Evolutionary conservation across 306 rosid species (phyloP).

Genomic region (Luffa aegyptiaca): DNA sequence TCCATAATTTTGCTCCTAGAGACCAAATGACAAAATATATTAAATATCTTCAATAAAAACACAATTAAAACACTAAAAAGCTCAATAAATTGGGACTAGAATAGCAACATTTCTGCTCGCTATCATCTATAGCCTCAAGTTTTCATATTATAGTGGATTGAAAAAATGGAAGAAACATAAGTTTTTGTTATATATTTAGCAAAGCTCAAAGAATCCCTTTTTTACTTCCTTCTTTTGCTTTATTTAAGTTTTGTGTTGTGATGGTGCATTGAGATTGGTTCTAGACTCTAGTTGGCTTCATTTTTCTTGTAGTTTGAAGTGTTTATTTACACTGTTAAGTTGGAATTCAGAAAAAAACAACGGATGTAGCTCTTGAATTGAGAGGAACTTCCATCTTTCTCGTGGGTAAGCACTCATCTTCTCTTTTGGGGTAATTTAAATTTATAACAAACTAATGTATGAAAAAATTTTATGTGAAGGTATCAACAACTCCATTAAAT

Average conservation of each 20-base stretch:
- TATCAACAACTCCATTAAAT: slow-evolving; percentile 54
- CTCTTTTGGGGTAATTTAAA: neutral
- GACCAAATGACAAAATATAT: too few relatives aligned
- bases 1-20: too few relatives aligned
- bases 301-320: slow-evolving; percentile 20
- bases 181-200: too few relatives aligned
- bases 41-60: too few relatives aligned
- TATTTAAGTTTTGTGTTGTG: neutral
- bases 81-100: too few relatives aligned
- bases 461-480: slow-evolving; percentile 32
- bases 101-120: too few relatives aligned
- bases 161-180: neutral
- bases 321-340: slow-evolving; percentile 47
- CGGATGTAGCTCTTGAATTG: slow-evolving; percentile 48
- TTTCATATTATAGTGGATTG: neutral
- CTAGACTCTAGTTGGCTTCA: neutral
- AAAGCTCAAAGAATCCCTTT: neutral
- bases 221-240: neutral
- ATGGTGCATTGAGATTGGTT: neutral
- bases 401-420: slow-evolving; percentile 44
- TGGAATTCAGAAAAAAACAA: slow-evolving; percentile 68
- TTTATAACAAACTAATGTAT: neutral
- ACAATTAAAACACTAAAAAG: too few relatives aligned
- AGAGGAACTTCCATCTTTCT: slow-evolving; percentile 89
- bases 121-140: slow-evolving; percentile 7